Conservation (phyloP, 2,329 filamentous ascomycete species). For the Calonectria hawksworthii region DNA sequence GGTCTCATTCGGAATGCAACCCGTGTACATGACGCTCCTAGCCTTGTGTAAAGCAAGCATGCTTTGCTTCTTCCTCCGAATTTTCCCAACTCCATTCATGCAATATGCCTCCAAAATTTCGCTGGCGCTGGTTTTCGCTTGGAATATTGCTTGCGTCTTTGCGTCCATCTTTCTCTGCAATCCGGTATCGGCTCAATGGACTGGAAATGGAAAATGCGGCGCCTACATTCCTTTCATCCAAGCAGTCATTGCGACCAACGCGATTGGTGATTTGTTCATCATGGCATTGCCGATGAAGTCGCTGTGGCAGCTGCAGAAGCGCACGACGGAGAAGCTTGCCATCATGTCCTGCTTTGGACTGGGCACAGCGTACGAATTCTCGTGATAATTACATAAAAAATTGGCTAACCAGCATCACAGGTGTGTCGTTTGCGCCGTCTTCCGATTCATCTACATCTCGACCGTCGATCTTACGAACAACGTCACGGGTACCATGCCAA, state of each 20-base stretch:
- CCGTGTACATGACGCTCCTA: slow-evolving; percentile 44
- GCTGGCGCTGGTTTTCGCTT: slow-evolving; percentile 54
- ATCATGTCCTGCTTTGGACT: slow-evolving; percentile 53
- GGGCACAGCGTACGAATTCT: slow-evolving; percentile 50
- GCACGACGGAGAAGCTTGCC: slow-evolving; percentile 52
- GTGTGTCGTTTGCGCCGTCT: slow-evolving; percentile 54
- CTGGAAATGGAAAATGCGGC: slow-evolving; percentile 50
- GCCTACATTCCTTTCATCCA: slow-evolving; percentile 54
- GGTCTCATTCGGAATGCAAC: slow-evolving; percentile 46
- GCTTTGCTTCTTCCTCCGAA: slow-evolving; percentile 45
- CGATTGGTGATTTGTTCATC: slow-evolving; percentile 54
- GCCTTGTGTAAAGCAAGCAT: slow-evolving; percentile 45
- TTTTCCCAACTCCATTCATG: slow-evolving; percentile 45
- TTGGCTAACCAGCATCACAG: slow-evolving; percentile 39
- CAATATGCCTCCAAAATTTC: slow-evolving; percentile 48
- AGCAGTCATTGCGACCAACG: slow-evolving; percentile 55
- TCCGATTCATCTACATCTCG: slow-evolving; percentile 55
- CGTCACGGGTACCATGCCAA: slow-evolving; percentile 56
- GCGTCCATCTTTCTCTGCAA: slow-evolving; percentile 60
- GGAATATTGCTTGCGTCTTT: slow-evolving; percentile 59
- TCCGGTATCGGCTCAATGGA: slow-evolving; percentile 60
- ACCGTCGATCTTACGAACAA: slow-evolving; percentile 53
- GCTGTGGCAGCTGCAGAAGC: slow-evolving; percentile 55
- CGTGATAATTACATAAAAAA: fast-evolving
- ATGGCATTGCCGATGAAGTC: slow-evolving; percentile 54